phyloP scores from a whole-genome alignment of 2,329 filamentous ascomycete genomes.

The Teratosphaeria epicoccoides region DNA sequence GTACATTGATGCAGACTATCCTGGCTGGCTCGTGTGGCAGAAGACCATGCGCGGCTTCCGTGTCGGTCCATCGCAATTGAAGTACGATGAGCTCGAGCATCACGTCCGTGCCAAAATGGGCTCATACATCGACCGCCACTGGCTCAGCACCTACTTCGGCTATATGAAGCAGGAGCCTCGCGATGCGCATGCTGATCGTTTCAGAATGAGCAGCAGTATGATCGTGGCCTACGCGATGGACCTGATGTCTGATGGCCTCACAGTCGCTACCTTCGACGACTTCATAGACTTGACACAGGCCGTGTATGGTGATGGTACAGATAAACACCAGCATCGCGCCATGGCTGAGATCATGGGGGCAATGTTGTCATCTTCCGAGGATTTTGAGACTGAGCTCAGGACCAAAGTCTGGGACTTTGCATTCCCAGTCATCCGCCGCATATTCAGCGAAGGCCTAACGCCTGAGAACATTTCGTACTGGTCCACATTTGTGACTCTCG shows the following conservation, averaged over 20 bases:
- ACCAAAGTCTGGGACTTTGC: slow-evolving; percentile 78
- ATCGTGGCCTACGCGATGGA: slow-evolving; percentile 85
- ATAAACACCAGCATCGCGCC: slow-evolving; percentile 95
- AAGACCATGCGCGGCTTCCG: slow-evolving; percentile 73
- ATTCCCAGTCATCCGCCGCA: slow-evolving; percentile 73
- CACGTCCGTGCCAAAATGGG: slow-evolving; percentile 70
- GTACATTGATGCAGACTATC: slow-evolving; percentile 83
- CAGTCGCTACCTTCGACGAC: slow-evolving; percentile 71
- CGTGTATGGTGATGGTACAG: slow-evolving; percentile 83
- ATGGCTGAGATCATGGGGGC: slow-evolving; percentile 89
- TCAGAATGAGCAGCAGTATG: slow-evolving; percentile 79
- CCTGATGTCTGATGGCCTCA: slow-evolving; percentile 70
- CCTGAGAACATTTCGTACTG: slow-evolving; percentile 93
- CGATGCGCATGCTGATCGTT: slow-evolving; percentile 69
- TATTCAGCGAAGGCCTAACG: slow-evolving; percentile 85
- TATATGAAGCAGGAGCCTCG: slow-evolving; percentile 95
- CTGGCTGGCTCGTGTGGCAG: slow-evolving; percentile 94
- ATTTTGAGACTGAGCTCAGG: slow-evolving; percentile 63
- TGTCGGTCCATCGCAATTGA: slow-evolving; percentile 57
- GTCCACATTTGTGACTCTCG: slow-evolving; percentile 84
- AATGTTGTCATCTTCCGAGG: slow-evolving; percentile 67
- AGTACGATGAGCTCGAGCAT: slow-evolving; percentile 73
- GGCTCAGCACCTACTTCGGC: slow-evolving; percentile 79
- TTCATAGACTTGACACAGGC: slow-evolving; percentile 68
- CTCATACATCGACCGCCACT: slow-evolving; percentile 64